phyloP scores from a whole-genome alignment of 2,329 filamentous ascomycete genomes.

The Claviceps sp. region DNA sequence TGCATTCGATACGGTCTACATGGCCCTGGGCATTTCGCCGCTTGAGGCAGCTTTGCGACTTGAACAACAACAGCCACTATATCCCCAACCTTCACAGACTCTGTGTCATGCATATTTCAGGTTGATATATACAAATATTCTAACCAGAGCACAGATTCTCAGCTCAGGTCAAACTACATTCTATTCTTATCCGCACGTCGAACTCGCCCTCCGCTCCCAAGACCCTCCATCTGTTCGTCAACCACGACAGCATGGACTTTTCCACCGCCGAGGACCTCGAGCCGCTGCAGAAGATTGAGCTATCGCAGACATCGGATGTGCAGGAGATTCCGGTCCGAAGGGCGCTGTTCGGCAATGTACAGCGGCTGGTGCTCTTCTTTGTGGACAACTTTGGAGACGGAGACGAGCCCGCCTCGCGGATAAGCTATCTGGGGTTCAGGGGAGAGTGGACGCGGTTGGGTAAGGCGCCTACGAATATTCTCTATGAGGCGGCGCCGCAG shows the following conservation, averaged over 20 bases:
- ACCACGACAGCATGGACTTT: slow-evolving; percentile 82
- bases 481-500: slow-evolving; percentile 91
- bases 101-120: too few species aligned
- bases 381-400: slow-evolving; percentile 78
- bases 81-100: too few species aligned
- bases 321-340: slow-evolving; percentile 82
- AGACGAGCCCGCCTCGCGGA: slow-evolving; percentile 64
- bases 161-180: slow-evolving; percentile 84
- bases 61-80: too few species aligned
- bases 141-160: slow-evolving; percentile 54
- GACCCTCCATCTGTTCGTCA: slow-evolving; percentile 78
- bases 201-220: slow-evolving; percentile 56
- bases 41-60: too few species aligned
- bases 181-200: slow-evolving; percentile 73
- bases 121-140: too few species aligned
- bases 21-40: too few species aligned
- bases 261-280: slow-evolving; percentile 52
- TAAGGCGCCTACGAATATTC: slow-evolving; percentile 56
- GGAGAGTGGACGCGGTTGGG: slow-evolving; percentile 86
- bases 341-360: slow-evolving; percentile 79
- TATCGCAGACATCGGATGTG: slow-evolving; percentile 66
- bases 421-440: slow-evolving; percentile 83
- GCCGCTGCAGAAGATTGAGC: slow-evolving; percentile 63
- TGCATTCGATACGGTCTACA: too few species aligned
- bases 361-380: slow-evolving; percentile 72